Evolutionary conservation across 139 green algal species (phyloP), one percentile per base, ranked within the genome.

Genomic region (Ettlia oleoabundans): DNA sequence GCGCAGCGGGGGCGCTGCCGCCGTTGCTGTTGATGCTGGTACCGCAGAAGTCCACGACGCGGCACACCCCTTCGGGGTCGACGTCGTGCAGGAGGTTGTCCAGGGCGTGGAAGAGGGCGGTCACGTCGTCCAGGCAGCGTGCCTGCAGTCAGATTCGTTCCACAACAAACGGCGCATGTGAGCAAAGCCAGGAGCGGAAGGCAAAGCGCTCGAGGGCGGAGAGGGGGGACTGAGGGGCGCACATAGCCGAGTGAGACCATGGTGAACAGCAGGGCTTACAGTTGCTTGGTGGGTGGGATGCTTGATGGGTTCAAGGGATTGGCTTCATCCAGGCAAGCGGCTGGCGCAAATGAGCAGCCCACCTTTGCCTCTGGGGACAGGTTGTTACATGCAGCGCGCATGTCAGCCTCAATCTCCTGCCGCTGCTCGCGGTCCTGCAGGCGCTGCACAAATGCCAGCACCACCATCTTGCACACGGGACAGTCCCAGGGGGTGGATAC

Each of bases 31-130:
- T n/a, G n/a, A n/a, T n/a, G 8, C 37, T 38, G 30, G 3, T 38
- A 33, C 21, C 6, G 58, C 82, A 86, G 72, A 86, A 86, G 52
- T 78, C 73, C 3, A 52, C 52, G 32, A 86, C 32, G 40, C 82
- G 10, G 52, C 83, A 87, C 5, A 73, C 83, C 3, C 66, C 52
- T 62, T 80, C 66, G 0, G 80, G 67, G 47, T 89, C 81, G n/a
- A 84, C 32, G 58, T 89, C 82, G 6, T 88, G 38, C 81, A 89
- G 67, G 52, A 88, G 58, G 38, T 82, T 26, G 53, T 88, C 83
- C n/a, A 87, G 40, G n/a, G 83, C 78, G 1, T 7, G 15, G 43
- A 87, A 87, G 2, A 87, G 40, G 37, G 58, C 10, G 4, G 42
- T 52, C n/a, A 87, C 83, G 43, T 87, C 75, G 30, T 38, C 28